Conservation (phyloP, 108 stramenopile genomes). For the Aurantiochytrium sp. region DNA sequence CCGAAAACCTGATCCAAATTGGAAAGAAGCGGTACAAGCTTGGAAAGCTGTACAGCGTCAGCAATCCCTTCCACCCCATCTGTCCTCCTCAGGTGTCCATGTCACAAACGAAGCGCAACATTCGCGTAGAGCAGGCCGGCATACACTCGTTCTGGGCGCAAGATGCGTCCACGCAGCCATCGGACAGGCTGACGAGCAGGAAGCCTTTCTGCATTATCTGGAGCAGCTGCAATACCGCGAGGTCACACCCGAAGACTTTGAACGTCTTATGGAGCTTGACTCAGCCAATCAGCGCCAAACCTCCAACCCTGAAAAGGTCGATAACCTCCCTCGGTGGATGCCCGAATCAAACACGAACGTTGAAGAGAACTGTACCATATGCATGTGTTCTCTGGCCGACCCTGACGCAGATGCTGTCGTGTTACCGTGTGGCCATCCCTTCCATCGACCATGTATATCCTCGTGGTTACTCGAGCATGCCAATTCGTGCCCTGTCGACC, state of each 20-base stretch:
- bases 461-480: background rate
- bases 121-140: too few relatives aligned
- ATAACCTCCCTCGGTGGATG: background rate
- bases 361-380: background rate
- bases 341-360: background rate
- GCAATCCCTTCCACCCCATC: too few relatives aligned
- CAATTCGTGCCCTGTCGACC: background rate
- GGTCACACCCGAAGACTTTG: background rate
- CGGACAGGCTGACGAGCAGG: too few relatives aligned
- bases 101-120: too few relatives aligned
- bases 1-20: too few relatives aligned
- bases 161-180: too few relatives aligned
- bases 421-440: background rate
- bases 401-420: background rate
- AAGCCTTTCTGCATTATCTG: background rate
- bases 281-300: background rate
- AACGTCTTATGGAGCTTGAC: background rate
- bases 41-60: too few relatives aligned
- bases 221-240: background rate
- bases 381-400: background rate
- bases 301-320: background rate
- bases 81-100: too few relatives aligned
- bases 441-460: background rate
- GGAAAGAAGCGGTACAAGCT: too few relatives aligned
- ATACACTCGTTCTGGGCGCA: too few relatives aligned